Base-by-base conservation (phyloP, 768 basidiomycete species). In the Calocybe cyanea region DNA sequence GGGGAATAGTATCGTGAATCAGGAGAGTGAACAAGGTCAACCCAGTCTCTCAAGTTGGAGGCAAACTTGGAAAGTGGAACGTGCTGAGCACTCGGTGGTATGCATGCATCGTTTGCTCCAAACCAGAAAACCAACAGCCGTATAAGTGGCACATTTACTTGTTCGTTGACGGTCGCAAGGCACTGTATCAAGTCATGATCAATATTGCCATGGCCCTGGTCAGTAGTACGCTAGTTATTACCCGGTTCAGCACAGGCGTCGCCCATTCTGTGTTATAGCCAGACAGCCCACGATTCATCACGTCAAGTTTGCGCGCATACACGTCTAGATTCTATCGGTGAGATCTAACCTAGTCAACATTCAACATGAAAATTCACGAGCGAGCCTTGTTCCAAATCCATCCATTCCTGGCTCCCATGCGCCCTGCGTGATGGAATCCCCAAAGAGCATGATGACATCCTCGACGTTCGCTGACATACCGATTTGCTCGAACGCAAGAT, bases 221-320 rank as follows among this genome's bases (percentile, higher is more conserved):
- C 41, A 17, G 2, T 34, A 35, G 14, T 15, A 13, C 25, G 32
- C 71, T 31, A n/a, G 4, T 6, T n/a, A 14, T 35, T 38, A 83
- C 88, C 74, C 85, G 81, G 56, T 87, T 76, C 46, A 94, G 78
- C 21, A 91, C 75, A 3, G 88, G 87, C 30, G 92, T 66, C 5
- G 74, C 83, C 92, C 92, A 94, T 25, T 85, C 81, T 0, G 90
- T 85, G 58, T 88, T 93, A 65, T 94, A 96, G 2, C 92, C 92
- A 23, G 78, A 73, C 21, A 83, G 70, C 1, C 93, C 93, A 38
- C 92, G 81, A 59, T 95, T 95, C 51, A 95, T 52, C 15, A 96
- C 81, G 58, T 96, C 93, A 24, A 92, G 63, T 62, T 83, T 89
- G 50, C 93, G 73, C 34, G 76, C 76, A 62, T 95, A 95, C 0